phyloP scores from a whole-genome alignment of 768 basidiomycete species.

The Hygrophoropsis aurantiaca region DNA sequence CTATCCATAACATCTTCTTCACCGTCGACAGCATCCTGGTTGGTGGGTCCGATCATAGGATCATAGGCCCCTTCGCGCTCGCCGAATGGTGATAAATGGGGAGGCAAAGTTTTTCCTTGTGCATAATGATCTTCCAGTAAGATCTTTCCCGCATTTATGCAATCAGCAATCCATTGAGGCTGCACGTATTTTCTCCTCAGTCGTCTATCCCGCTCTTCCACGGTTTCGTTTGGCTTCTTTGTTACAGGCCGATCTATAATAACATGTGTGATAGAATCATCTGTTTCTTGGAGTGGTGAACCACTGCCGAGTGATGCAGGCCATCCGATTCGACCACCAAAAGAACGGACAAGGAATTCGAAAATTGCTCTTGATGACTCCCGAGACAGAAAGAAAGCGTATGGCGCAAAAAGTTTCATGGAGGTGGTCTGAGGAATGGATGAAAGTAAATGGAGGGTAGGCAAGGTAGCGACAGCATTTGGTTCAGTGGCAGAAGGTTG shows the following conservation, averaged over 20 bases:
- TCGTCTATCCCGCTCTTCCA: constrained; percentile 60
- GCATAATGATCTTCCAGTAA: constrained; percentile 83
- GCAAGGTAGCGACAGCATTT: constrained; percentile 48
- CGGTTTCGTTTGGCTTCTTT: constrained; percentile 45
- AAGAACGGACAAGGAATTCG: constrained; percentile 90
- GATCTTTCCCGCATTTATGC: constrained; percentile 84
- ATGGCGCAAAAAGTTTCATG: constrained; percentile 76
- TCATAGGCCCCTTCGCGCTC: constrained; percentile 78
- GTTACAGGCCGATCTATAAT: constrained; percentile 86
- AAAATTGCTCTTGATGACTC: constrained; percentile 90
- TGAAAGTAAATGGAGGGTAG: constrained; percentile 68
- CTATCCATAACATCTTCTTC: constrained; percentile 31
- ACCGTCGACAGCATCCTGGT: constrained; percentile 23
- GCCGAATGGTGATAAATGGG: constrained; percentile 95
- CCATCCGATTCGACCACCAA: constrained; percentile 94
- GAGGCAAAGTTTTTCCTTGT: constrained; percentile 85
- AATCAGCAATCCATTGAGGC: constrained; percentile 98
- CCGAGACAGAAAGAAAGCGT: constrained; percentile 90
- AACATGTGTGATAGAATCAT: constrained; percentile 89
- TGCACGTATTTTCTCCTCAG: constrained; percentile 84
- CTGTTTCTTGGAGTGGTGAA: constrained; percentile 74
- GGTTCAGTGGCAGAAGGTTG: constrained; percentile 54
- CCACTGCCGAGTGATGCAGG: constrained; percentile 77
- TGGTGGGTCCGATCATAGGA: constrained; percentile 42
- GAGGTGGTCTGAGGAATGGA: constrained; percentile 56